These are phyloP conservation scores for Tulasnella sp. DNA, from an alignment of 768 basidiomycete genomes.

Conservation along the genomic window DNA sequence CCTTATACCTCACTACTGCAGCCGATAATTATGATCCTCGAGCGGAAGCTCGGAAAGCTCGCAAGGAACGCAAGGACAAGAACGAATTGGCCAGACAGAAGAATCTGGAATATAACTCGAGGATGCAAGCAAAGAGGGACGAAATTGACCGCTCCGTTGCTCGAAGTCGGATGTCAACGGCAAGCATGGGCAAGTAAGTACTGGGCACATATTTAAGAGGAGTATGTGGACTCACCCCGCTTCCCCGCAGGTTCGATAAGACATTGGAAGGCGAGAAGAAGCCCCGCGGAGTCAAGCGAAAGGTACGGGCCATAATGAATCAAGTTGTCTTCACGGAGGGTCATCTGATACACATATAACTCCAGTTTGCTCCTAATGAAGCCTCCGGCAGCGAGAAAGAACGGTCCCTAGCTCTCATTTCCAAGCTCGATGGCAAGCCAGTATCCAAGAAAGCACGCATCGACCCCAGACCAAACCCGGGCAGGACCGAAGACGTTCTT, in stretches of 20 bases:
- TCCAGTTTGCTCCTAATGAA: conserved; percentile 84
- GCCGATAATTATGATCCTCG: conserved; percentile 82
- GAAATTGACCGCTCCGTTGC: conserved; percentile 77
- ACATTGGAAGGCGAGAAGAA: conserved; percentile 91
- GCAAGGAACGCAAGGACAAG: conserved; percentile 80
- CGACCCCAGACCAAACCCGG: conserved; percentile 51
- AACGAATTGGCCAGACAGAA: conserved; percentile 76
- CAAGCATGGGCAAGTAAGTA: conserved; percentile 77
- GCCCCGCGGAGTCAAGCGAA: conserved; percentile 84
- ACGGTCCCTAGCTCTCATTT: conserved; percentile 71
- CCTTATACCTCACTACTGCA: conserved; percentile 42
- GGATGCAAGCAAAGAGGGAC: conserved; percentile 54
- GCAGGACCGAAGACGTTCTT: conserved; percentile 55
- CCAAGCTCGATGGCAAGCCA: conserved; percentile 65
- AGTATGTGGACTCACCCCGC: not conserved
- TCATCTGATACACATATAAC: conserved; percentile 7
- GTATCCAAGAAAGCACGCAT: conserved; percentile 62
- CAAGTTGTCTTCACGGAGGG: not conserved
- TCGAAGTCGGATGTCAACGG: conserved; percentile 79
- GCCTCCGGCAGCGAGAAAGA: conserved; percentile 69
- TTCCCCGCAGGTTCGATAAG: conserved; percentile 69
- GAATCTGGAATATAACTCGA: conserved; percentile 61
- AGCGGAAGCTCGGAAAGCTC: conserved; percentile 71
- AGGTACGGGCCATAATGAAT: conserved; percentile 56
- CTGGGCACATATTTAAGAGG: not conserved